Conservation (phyloP, 1,284 basidiomycete genomes). For the Moesziomyces sp. region DNA sequence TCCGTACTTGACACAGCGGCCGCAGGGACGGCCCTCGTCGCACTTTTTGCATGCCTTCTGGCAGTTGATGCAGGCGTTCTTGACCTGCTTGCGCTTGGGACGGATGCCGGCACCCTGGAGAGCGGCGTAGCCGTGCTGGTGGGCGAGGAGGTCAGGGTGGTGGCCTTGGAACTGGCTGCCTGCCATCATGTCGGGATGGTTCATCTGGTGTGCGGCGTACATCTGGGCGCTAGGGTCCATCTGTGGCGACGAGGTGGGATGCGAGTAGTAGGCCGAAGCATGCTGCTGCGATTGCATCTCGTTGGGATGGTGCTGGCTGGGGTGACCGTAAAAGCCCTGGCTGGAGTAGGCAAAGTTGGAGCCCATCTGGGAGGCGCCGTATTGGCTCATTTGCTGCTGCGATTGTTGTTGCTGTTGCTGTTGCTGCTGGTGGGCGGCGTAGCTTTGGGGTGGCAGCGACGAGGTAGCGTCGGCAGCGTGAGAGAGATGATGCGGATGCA, state of each 20-base stretch:
- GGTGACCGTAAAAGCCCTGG: constrained; percentile 43
- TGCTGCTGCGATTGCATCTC: constrained; percentile 37
- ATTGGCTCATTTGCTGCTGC: constrained; percentile 38
- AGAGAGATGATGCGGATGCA: constrained; percentile 42
- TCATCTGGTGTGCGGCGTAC: constrained; percentile 47
- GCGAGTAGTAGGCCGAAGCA: constrained; percentile 32
- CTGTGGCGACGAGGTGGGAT: constrained; percentile 40
- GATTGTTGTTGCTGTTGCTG: constrained; percentile 22
- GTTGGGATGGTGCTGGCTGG: constrained; percentile 32
- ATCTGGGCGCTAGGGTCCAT: constrained; percentile 44
- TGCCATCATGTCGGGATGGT: constrained; percentile 41
- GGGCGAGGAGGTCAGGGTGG: constrained; percentile 26
- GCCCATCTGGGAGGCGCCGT: constrained; percentile 34
- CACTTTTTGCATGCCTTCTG: constrained; percentile 91
- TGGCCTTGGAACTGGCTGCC: constrained; percentile 35
- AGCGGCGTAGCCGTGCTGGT: constrained; percentile 34
- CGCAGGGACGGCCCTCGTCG: constrained; percentile 84
- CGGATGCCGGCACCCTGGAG: constrained; percentile 41
- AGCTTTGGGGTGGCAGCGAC: constrained; percentile 22
- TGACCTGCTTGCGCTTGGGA: constrained; percentile 82
- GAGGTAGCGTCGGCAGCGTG: constrained; percentile 30
- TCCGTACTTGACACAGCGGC: constrained; percentile 86
- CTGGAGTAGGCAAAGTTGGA: constrained; percentile 36
- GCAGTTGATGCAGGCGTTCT: constrained; percentile 88
- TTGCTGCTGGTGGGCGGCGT: constrained; percentile 23